phyloP scores from a whole-genome alignment of 495 filamentous ascomycete species.

The Penicillium macrosclerotiorum region DNA sequence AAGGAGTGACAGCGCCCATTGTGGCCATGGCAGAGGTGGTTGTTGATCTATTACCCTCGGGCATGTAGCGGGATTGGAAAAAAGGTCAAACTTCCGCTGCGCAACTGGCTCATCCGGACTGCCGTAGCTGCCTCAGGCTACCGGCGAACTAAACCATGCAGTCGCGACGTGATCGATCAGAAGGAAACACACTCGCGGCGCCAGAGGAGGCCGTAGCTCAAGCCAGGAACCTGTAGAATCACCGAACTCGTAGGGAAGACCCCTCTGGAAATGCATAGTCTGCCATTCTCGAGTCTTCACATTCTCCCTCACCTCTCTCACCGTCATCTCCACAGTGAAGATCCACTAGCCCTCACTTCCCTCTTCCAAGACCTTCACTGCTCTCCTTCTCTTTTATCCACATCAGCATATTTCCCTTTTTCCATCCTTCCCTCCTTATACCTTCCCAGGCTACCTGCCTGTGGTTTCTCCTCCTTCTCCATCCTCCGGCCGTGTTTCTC shows the following conservation, averaged over 20 bases:
- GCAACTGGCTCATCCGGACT: slow-evolving; percentile 15
- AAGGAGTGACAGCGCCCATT: slow-evolving; percentile 37
- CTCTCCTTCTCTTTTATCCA: slow-evolving; percentile 17
- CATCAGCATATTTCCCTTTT: slow-evolving; percentile 8
- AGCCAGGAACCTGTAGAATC: background rate
- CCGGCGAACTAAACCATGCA: background rate
- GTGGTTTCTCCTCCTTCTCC: slow-evolving; percentile 13
- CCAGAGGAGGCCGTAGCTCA: background rate
- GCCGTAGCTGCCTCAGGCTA: slow-evolving; percentile 26
- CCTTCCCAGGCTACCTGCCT: slow-evolving; percentile 23
- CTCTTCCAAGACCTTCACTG: slow-evolving; percentile 13
- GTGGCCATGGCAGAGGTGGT: slow-evolving; percentile 33
- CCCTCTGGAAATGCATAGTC: slow-evolving; percentile 1
- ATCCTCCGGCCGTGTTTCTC: background rate
- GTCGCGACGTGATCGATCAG: slow-evolving; percentile 21
- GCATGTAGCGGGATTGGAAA: slow-evolving; percentile 20
- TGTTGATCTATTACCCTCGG: slow-evolving; percentile 6
- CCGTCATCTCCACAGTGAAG: slow-evolving; percentile 34
- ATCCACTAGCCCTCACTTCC: slow-evolving; percentile 36
- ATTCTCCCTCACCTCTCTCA: slow-evolving; percentile 12
- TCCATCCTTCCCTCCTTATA: slow-evolving; percentile 16
- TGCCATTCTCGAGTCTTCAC: background rate
- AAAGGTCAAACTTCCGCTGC: slow-evolving; percentile 33
- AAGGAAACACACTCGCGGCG: slow-evolving; percentile 1
- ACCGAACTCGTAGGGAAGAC: background rate